Conservation (phyloP, 371 early-diverging fungal genomes). For the Mucor saturninus region DNA sequence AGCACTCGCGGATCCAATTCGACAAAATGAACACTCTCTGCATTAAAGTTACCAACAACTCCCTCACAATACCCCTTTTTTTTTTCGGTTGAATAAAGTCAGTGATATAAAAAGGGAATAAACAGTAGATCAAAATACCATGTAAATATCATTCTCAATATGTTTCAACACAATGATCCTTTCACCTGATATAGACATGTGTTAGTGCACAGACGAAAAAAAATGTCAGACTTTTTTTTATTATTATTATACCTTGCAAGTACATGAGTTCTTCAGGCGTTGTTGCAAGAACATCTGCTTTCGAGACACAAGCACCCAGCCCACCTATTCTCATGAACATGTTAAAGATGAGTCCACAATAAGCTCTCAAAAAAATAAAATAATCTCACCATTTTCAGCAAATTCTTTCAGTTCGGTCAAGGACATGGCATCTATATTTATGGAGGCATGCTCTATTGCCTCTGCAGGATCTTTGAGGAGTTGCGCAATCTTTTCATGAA, state of each 20-base stretch:
- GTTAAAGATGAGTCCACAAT: background rate
- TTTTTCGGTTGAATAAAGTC: no score
- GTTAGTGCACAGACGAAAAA: background rate
- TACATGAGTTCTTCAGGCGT: slow-evolving; percentile 62
- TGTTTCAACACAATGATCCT: slow-evolving; percentile 52
- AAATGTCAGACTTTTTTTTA: background rate
- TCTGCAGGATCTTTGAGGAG: slow-evolving; percentile 44
- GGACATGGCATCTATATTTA: slow-evolving; percentile 45
- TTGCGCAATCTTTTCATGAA: slow-evolving; percentile 39
- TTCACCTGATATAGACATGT: slow-evolving; percentile 32
- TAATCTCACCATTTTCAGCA: slow-evolving; percentile 45
- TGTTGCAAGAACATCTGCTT: slow-evolving; percentile 55
- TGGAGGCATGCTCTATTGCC: slow-evolving; percentile 27
- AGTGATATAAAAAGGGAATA: no score
- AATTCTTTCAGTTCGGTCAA: slow-evolving; percentile 42
- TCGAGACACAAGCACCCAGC: slow-evolving; percentile 55
- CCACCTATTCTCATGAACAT: slow-evolving; percentile 34
- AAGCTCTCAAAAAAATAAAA: no score
- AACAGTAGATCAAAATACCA: slow-evolving; percentile 7
- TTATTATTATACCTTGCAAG: slow-evolving; percentile 46
- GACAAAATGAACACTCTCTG: slow-evolving; percentile 62
- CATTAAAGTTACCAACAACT: slow-evolving; percentile 60
- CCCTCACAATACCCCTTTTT: slow-evolving; percentile 60
- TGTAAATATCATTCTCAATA: slow-evolving; percentile 48
- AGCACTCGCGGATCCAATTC: slow-evolving; percentile 58